Evolutionary conservation across 2,329 filamentous ascomycete genomes (phyloP).

Genomic region (Aureobasidium sp.): DNA sequence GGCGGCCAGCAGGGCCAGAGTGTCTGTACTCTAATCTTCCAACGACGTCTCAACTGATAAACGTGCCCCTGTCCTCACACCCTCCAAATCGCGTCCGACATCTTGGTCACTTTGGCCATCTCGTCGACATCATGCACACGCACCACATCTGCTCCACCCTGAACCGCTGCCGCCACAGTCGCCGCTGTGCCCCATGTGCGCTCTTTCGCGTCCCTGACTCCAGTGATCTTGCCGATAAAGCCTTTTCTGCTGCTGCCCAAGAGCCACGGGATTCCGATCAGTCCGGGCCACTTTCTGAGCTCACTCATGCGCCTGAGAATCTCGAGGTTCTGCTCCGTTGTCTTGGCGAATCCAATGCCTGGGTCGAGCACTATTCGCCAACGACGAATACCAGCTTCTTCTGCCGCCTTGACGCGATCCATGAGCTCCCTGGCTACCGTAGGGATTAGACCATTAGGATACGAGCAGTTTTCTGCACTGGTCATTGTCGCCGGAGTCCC

Average conservation of each 20-base stretch:
- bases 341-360: slow-evolving; percentile 90
- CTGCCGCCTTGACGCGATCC: slow-evolving; percentile 64
- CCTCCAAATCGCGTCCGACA: slow-evolving; percentile 91
- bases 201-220: slow-evolving; percentile 61
- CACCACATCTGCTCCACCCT: slow-evolving; percentile 84
- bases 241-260: slow-evolving; percentile 82
- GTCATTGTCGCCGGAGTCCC: slow-evolving; percentile 80
- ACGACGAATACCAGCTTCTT: slow-evolving; percentile 72
- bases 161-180: slow-evolving; percentile 76
- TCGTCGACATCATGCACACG: slow-evolving; percentile 84
- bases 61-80: slow-evolving; percentile 7
- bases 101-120: slow-evolving; percentile 76
- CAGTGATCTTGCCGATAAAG: slow-evolving; percentile 79
- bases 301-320: slow-evolving; percentile 66
- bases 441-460: slow-evolving; percentile 60
- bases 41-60: slow-evolving; percentile 26
- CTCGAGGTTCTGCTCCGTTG: slow-evolving; percentile 69
- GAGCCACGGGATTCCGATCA: slow-evolving; percentile 75
- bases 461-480: slow-evolving; percentile 46
- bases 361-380: slow-evolving; percentile 96
- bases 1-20: slow-evolving; percentile 83
- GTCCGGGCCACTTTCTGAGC: slow-evolving; percentile 52
- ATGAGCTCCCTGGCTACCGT: slow-evolving; percentile 63
- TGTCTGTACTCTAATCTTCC: slow-evolving; percentile 79
- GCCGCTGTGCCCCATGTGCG: slow-evolving; percentile 82